Conservation (phyloP, 2,329 filamentous ascomycete genomes). For the Epichloe brachyelytri region DNA sequence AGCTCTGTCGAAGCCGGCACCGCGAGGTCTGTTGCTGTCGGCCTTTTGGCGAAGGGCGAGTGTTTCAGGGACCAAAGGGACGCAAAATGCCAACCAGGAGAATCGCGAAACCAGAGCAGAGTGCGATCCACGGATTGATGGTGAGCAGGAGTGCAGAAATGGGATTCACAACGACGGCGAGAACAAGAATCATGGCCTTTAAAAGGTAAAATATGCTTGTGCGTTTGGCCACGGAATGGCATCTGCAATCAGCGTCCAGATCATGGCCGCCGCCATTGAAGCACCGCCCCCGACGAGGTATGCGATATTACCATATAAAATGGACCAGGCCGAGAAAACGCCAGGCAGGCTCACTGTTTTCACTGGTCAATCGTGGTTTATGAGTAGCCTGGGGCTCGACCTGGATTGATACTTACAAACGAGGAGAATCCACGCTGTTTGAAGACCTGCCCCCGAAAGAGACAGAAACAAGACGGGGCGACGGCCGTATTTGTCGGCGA, state of each 20-base stretch:
- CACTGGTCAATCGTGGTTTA: too few species aligned
- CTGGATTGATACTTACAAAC: conserved; percentile 17
- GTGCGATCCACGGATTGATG: conserved; percentile 26
- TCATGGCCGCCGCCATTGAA: conserved; percentile 27
- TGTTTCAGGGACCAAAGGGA: conserved; percentile 30
- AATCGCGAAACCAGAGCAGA: conserved; percentile 21
- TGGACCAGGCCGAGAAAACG: conserved; percentile 25
- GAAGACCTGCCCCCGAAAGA: conserved; percentile 18
- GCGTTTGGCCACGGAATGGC: conserved; percentile 23
- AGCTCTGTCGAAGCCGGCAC: conserved; percentile 4
- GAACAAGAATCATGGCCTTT: conserved; percentile 21
- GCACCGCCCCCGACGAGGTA: conserved; percentile 29
- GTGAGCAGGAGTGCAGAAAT: conserved; percentile 27
- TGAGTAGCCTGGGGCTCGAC: conserved; percentile 1
- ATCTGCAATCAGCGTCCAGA: conserved; percentile 33
- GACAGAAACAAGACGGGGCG: conserved; percentile 26
- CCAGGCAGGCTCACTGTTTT: too few species aligned
- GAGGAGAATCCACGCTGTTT: conserved; percentile 16
- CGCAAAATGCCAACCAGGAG: conserved; percentile 17
- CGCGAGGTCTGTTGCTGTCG: conserved; percentile 11
- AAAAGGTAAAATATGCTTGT: conserved; percentile 30
- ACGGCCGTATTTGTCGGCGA: conserved; percentile 34
- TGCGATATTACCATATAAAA: conserved; percentile 21
- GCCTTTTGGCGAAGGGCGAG: conserved; percentile 20
- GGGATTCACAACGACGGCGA: conserved; percentile 27